Conservation (phyloP, 768 basidiomycete genomes). For the Cystobasidiopsis lactophilus region DNA sequence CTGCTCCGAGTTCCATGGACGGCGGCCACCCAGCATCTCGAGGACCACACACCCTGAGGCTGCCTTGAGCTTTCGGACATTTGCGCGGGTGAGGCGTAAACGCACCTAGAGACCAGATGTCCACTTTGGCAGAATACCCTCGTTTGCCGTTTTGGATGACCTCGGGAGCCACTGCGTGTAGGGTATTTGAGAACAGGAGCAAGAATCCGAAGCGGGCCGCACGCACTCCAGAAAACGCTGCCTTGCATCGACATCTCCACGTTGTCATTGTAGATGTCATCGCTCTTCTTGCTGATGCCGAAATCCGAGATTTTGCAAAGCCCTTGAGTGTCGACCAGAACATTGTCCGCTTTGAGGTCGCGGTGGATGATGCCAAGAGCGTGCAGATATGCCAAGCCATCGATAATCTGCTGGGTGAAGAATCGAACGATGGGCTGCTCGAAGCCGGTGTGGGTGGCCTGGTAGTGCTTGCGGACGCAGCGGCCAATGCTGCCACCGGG, state of each 20-base stretch:
- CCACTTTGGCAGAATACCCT: conserved; percentile 88
- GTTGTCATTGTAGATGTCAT: conserved; percentile 49
- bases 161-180: conserved; percentile 6
- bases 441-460: conserved; percentile 31
- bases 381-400: conserved; percentile 81
- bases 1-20: conserved; percentile 84
- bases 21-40: conserved; percentile 95
- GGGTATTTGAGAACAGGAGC: neutral
- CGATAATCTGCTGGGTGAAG: conserved; percentile 75
- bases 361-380: conserved; percentile 76
- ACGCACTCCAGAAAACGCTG: conserved; percentile 91
- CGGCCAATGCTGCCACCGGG: conserved; percentile 89
- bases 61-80: too few species aligned
- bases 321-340: conserved; percentile 77
- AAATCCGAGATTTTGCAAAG: conserved; percentile 96
- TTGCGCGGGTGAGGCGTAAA: too few species aligned
- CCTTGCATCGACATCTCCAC: conserved; percentile 78
- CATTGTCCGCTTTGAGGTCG: conserved; percentile 94
- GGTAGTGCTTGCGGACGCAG: conserved; percentile 71
- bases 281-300: conserved; percentile 91
- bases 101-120: conserved; percentile 99
- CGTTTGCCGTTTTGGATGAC: conserved; percentile 49
- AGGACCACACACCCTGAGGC: conserved; percentile 93
- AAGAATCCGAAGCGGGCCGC: conserved; percentile 24
- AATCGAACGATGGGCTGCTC: conserved; percentile 76